These are phyloP conservation scores for Marasmius oreades DNA, from an alignment of 1,284 basidiomycete genomes.

Conservation along the genomic window DNA sequence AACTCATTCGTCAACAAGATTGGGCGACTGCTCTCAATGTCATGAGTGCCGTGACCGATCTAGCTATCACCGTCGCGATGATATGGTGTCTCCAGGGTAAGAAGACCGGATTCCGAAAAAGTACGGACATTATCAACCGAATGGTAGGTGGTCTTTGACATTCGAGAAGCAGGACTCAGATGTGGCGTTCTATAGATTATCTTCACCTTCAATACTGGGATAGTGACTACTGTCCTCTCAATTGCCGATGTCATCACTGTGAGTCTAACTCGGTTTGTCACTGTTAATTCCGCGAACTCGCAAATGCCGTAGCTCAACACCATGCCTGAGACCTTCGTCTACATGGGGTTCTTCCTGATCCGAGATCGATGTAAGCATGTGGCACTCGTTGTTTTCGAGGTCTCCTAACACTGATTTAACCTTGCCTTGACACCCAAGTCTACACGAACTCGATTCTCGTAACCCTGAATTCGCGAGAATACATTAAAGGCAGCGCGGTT, in stretches of 20 bases:
- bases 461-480: constrained; percentile 13
- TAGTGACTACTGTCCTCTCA: background rate
- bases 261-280: background rate
- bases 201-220: constrained; percentile 7
- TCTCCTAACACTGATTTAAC: no score
- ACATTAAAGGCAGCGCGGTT: constrained; percentile 1
- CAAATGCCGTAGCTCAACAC: background rate
- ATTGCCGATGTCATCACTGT: background rate
- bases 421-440: background rate
- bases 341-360: constrained; percentile 2
- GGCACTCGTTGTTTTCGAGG: background rate
- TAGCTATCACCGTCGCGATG: background rate
- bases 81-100: constrained; percentile 1
- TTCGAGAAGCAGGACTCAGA: no score
- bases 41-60: background rate
- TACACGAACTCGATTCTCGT: constrained; percentile 14
- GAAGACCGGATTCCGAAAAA: background rate
- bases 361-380: background rate
- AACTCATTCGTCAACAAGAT: background rate
- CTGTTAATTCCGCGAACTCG: background rate
- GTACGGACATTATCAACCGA: constrained; percentile 1
- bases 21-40: constrained; percentile 1
- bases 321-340: background rate
- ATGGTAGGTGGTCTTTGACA: background rate
- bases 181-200: background rate